Evolutionary conservation across 805 yeast species (phyloP).

Genomic region (Yamadazyma paraphyllophila): DNA sequence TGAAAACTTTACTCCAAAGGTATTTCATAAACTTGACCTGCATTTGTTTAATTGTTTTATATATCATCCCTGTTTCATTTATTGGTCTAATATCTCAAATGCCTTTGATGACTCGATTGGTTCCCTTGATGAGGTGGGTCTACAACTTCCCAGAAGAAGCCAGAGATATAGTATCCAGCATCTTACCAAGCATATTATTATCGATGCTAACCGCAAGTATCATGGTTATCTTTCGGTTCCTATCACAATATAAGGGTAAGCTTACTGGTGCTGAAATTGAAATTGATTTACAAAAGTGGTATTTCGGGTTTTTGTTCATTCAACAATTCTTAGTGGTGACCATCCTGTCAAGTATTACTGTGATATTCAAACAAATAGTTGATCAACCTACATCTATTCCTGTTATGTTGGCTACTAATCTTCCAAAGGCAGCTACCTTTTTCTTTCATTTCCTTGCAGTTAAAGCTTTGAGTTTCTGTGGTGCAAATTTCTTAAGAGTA

Average conservation of each 20-base stretch:
- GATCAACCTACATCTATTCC: slow-evolving; percentile 75
- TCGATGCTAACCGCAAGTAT: slow-evolving; percentile 63
- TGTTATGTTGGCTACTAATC: slow-evolving; percentile 65
- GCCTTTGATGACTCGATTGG: slow-evolving; percentile 57
- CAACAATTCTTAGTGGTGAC: slow-evolving; percentile 85
- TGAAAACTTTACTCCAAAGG: slow-evolving; percentile 36
- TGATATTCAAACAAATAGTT: slow-evolving; percentile 57
- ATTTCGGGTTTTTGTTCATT: slow-evolving; percentile 73
- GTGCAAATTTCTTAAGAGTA: slow-evolving; percentile 64
- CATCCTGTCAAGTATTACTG: slow-evolving; percentile 73
- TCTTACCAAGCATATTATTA: slow-evolving; percentile 67
- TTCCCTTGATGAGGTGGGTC: slow-evolving; percentile 61
- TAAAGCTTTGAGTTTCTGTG: slow-evolving; percentile 74
- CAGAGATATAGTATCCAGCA: slow-evolving; percentile 54
- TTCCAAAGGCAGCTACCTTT: slow-evolving; percentile 85
- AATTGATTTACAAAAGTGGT: slow-evolving; percentile 71
- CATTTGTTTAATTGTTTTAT: slow-evolving; percentile 49
- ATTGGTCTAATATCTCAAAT: slow-evolving; percentile 75
- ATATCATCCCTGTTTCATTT: slow-evolving; percentile 83
- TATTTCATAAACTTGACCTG: slow-evolving; percentile 46
- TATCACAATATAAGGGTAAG: slow-evolving; percentile 56
- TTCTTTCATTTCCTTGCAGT: slow-evolving; percentile 75
- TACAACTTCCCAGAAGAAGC: slow-evolving; percentile 52
- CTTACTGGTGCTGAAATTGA: slow-evolving; percentile 64
- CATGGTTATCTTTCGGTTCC: slow-evolving; percentile 52